Base-by-base conservation (phyloP, 257 asterid species). In the Datura wrightii region DNA sequence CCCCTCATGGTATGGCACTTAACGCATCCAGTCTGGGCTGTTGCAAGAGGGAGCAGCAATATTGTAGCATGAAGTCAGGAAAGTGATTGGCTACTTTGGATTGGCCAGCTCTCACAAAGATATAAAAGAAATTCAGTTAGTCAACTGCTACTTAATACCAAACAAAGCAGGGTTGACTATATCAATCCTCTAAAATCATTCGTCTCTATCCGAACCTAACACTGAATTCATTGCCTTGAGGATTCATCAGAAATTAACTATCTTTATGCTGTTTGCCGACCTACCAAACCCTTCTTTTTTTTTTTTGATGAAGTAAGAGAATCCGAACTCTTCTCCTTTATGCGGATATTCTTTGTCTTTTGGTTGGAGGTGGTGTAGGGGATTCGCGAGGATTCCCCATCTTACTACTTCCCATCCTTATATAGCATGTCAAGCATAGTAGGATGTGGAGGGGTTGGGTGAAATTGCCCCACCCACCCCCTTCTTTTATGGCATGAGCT, bases 21-120 rank as follows among this genome's bases (percentile, higher is more conserved):
- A 41, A 70, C 54, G 4, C 13, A 69, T 42, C 6, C 42, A 11
- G 37, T n/a, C 79, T 71, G 9, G 79, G 79, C n/a, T 71, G 79
- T n/a, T 71, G 56, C 10, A 24, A 42, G 39, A 24, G 18, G 18
- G 37, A n/a, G 56, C 52, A 71, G 10, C 39, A 71, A 44, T 71
- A 44, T 71, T 10, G 56, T 71, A 2, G 56, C 31, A 71, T 42
- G 79, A 71, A 9, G 56, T 42, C 56, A 24, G 18, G 18, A 70
- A 70, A 70, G 79, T 70, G 79, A 18, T 9, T 70, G 79, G 5
- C 55, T 42, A 70, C 79, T 70, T 70, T 70, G 55, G 18, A 42
- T n/a, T 42, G 18, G 37, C 80, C 41, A 24, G 59, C 59, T 11
- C n/a, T 74, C 42, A 42, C 36, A 19, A 19, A 74, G 42, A 74